A percentile compares a stretch with the other conserved stretches of the same genome.
These are phyloP conservation scores for Colletotrichum melonis DNA, from an alignment of 2,329 filamentous ascomycete species.

Conservation along the genomic window DNA sequence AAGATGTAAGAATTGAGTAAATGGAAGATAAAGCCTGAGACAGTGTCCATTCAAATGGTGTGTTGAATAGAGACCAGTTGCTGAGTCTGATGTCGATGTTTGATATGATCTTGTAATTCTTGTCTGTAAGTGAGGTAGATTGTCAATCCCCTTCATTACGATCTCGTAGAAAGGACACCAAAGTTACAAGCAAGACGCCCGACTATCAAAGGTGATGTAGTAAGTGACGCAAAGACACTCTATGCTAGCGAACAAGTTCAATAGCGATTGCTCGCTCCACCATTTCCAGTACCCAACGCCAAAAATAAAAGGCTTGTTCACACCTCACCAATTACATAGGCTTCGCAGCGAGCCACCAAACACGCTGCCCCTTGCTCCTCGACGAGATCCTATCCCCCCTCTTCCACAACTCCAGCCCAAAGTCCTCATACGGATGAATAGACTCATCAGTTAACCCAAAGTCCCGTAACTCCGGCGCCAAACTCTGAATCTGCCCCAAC, in stretches of 20 bases:
- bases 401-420: slow-evolving; percentile 30
- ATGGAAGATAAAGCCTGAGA: no score
- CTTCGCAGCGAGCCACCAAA: slow-evolving; percentile 32
- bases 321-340: neutral
- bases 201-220: no score
- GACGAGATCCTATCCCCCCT: slow-evolving; percentile 25
- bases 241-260: neutral
- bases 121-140: no score
- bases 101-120: no score
- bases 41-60: no score
- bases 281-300: neutral
- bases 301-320: neutral
- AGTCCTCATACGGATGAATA: slow-evolving; percentile 30
- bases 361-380: slow-evolving; percentile 16
- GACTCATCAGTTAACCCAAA: slow-evolving; percentile 30
- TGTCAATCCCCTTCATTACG: neutral
- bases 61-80: no score
- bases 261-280: no score
- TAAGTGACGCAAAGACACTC: neutral
- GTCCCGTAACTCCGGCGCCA: slow-evolving; percentile 7
- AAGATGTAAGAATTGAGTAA: no score
- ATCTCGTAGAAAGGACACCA: neutral
- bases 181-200: no score
- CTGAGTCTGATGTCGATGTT: no score
- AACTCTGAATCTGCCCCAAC: slow-evolving; percentile 24